Percentiles rank a stretch among this genome's conserved stretches.
phyloP scores from a whole-genome alignment of 1,284 basidiomycete genomes.

The Ganoderma resinaceum region DNA sequence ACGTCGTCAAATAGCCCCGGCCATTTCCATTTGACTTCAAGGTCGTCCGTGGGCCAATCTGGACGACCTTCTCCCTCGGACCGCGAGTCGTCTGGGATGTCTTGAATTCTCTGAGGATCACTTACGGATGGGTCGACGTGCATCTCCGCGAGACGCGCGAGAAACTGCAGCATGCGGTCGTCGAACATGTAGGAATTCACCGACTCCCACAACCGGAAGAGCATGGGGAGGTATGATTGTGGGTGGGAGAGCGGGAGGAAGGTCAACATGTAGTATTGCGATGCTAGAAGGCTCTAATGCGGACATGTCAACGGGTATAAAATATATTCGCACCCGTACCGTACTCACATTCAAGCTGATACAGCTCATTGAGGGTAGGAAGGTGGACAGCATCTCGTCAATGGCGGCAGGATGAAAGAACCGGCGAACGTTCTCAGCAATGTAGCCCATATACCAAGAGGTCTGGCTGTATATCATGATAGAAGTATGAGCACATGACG shows the following conservation, averaged over 20 bases:
- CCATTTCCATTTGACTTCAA: slow-evolving; percentile 57
- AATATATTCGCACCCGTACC: neutral
- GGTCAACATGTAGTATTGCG: slow-evolving; percentile 83
- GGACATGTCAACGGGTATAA: slow-evolving; percentile 14
- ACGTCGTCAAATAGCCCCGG: slow-evolving; percentile 80
- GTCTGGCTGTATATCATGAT: slow-evolving; percentile 59
- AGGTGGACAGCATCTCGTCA: slow-evolving; percentile 88
- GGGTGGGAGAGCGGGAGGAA: slow-evolving; percentile 84
- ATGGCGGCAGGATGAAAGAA: slow-evolving; percentile 94
- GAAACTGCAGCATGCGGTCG: slow-evolving; percentile 80
- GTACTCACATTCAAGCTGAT: slow-evolving; percentile 72
- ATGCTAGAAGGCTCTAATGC: slow-evolving; percentile 71
- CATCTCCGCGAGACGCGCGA: slow-evolving; percentile 73
- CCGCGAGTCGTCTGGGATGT: slow-evolving; percentile 75
- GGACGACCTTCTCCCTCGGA: slow-evolving; percentile 70
- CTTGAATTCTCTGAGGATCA: slow-evolving; percentile 67
- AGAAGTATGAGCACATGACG: slow-evolving; percentile 4
- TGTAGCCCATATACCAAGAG: slow-evolving; percentile 85
- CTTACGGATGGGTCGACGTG: slow-evolving; percentile 78
- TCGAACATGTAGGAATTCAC: slow-evolving; percentile 87
- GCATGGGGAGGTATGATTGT: slow-evolving; percentile 81
- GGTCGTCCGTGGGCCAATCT: slow-evolving; percentile 57
- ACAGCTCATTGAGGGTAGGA: slow-evolving; percentile 81
- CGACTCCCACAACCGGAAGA: slow-evolving; percentile 85
- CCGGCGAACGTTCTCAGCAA: slow-evolving; percentile 82